Evolutionary conservation across 179 eudicot species (phyloP).

Genomic region (Gypsophila paniculata): DNA sequence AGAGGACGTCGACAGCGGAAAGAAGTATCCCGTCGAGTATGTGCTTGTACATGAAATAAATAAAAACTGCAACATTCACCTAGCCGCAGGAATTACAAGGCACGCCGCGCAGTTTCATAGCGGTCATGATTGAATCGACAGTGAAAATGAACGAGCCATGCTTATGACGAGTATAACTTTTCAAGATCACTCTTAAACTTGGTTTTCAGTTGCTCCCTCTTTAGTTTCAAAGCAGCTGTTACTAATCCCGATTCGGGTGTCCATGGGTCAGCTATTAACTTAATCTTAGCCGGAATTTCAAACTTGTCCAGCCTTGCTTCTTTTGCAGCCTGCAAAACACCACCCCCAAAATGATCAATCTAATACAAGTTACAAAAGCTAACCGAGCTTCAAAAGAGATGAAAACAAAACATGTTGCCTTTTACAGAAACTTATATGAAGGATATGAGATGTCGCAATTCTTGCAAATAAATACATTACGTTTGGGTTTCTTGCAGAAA

Average conservation of each 20-base stretch:
- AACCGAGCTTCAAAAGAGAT: background rate
- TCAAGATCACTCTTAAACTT: constrained; percentile 68
- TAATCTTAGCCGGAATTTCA: constrained; percentile 75
- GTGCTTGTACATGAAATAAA: background rate
- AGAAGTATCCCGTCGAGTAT: background rate
- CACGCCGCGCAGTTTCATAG: background rate
- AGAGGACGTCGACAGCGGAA: background rate
- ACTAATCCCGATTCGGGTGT: constrained; percentile 92
- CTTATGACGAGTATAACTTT: constrained; percentile 38
- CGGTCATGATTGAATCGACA: background rate
- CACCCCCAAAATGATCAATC: background rate
- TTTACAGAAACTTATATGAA: background rate
- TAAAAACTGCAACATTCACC: background rate
- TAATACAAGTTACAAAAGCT: background rate
- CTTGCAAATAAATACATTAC: too few relatives aligned
- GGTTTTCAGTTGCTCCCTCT: constrained; percentile 80
- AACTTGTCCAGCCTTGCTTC: constrained; percentile 67
- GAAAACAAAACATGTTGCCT: background rate
- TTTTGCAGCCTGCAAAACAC: constrained; percentile 55
- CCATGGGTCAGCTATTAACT: constrained; percentile 75
- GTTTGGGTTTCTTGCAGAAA: background rate
- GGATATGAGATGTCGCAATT: background rate
- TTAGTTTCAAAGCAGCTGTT: constrained; percentile 81
- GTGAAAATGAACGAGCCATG: background rate
- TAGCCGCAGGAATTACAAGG: constrained; percentile 5